Base-by-base conservation (phyloP, 352 stramenopile genomes). In the Pythium myriotylum region DNA sequence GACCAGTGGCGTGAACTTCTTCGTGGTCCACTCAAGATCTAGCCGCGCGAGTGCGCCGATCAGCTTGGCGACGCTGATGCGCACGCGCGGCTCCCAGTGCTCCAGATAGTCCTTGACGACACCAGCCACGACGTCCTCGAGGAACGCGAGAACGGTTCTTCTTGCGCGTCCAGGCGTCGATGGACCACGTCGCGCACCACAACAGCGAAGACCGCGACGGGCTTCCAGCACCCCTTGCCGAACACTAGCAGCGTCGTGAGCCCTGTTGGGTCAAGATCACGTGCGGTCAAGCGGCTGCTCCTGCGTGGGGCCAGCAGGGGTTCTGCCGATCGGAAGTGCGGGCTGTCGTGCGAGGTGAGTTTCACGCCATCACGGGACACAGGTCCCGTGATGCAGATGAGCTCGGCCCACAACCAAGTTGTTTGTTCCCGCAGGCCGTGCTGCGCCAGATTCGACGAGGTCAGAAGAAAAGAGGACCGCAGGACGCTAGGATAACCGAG, bases 31-130 rank as follows among this genome's bases (percentile, higher is more conserved):
- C 22, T 56, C 47, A 9, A 89, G 72, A 48, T 93, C 70, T 57
- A 74, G 86, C 8, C 67, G 67, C 23, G 89, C 84, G 19, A 97
- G 58, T 27, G 79, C 70, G 13, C 89, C 86, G 10, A 97, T 61
- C 41, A 91, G 47, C 35, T 81, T 78, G 13, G 77, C 86, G n/a
- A 97, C 74, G 19, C 73, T 71, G 59, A 89, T 88, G 33, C 90
- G 81, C 43, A 97, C 85, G 35, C 89, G 74, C 23, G 89, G 86
- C 62, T 97, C 89, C 35, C 82, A 89, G 71, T 94, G 87, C 65
- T 96, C 87, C n/a, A 96, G 54, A 52, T 89, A 68, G 55, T 79
- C 67, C 59, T 86, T 67, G 39, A 76, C 47, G 14, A 72, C 59
- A 35, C 72, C 40, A 57, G 67, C 62, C 2, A 91, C 65, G 7